phyloP scores from a whole-genome alignment of 768 basidiomycete genomes.

The Xerocomus brunneocitrinus region DNA sequence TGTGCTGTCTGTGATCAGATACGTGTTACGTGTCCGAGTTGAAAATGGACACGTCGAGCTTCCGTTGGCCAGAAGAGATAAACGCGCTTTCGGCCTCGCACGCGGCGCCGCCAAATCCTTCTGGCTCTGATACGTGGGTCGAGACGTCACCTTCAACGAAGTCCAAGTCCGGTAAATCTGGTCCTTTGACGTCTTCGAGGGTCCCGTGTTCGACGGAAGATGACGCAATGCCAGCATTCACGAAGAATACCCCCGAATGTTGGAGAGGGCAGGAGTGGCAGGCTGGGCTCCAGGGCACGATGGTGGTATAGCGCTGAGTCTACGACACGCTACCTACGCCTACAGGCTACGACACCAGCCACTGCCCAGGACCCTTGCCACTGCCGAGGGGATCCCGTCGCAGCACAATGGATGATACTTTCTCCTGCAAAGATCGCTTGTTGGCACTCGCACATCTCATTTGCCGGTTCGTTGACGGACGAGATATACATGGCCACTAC shows the following conservation, averaged over 20 bases:
- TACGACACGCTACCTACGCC: too few relatives aligned
- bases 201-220: constrained; percentile 21
- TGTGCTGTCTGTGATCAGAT: too few relatives aligned
- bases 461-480: constrained; percentile 36
- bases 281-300: too few relatives aligned
- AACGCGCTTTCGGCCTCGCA: neutral
- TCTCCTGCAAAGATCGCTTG: constrained; percentile 61
- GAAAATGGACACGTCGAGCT: too few relatives aligned
- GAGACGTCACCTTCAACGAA: constrained; percentile 1
- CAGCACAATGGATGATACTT: constrained; percentile 42
- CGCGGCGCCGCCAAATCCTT: constrained; percentile 1
- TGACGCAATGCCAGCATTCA: constrained; percentile 34
- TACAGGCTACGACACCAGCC: too few relatives aligned
- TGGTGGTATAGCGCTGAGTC: too few relatives aligned
- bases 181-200: neutral
- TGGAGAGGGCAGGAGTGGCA: too few relatives aligned
- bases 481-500: constrained; percentile 4
- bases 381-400: too few relatives aligned
- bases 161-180: neutral
- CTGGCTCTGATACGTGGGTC: constrained; percentile 24
- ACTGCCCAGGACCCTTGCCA: too few relatives aligned
- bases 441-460: constrained; percentile 66
- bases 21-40: too few relatives aligned
- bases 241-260: constrained; percentile 30
- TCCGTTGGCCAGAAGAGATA: too few relatives aligned